phyloP scores from a whole-genome alignment of 257 asterid species.

The Solanum pennellii region DNA sequence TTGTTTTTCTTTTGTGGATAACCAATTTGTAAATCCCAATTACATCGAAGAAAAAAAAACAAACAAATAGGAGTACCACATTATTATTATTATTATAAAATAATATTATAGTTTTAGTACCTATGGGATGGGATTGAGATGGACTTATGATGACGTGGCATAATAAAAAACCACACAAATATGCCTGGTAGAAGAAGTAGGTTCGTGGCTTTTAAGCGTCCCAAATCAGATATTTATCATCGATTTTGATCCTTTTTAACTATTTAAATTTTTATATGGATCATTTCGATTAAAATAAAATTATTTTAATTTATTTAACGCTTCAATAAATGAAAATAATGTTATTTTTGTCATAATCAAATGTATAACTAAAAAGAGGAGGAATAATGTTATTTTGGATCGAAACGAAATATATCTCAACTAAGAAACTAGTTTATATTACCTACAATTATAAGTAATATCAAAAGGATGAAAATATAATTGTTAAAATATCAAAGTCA shows the following conservation, averaged over 20 bases:
- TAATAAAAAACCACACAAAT: neutral
- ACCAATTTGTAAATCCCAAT: neutral
- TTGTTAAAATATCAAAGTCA: too few species aligned
- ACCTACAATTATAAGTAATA: too few species aligned
- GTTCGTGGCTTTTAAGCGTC: constrained; percentile 8
- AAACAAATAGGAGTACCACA: neutral
- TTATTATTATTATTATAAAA: neutral
- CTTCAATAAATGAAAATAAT: too few species aligned
- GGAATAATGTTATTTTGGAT: rapidly evolving
- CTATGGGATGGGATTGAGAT: neutral
- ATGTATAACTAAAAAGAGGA: too few species aligned
- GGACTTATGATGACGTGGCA: neutral
- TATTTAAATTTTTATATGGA: too few species aligned
- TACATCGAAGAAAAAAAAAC: neutral
- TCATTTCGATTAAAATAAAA: too few species aligned
- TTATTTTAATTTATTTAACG: too few species aligned
- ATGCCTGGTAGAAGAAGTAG: neutral
- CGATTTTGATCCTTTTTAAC: too few species aligned
- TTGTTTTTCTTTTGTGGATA: neutral
- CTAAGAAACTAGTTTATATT: too few species aligned
- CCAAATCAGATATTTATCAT: neutral
- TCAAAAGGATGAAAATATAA: too few species aligned
- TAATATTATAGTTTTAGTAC: neutral
- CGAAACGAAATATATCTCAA: rapidly evolving
- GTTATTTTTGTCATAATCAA: too few species aligned